Base-by-base conservation (phyloP, 306 rosid genomes). In the Herpetospermum pedunculosum region DNA sequence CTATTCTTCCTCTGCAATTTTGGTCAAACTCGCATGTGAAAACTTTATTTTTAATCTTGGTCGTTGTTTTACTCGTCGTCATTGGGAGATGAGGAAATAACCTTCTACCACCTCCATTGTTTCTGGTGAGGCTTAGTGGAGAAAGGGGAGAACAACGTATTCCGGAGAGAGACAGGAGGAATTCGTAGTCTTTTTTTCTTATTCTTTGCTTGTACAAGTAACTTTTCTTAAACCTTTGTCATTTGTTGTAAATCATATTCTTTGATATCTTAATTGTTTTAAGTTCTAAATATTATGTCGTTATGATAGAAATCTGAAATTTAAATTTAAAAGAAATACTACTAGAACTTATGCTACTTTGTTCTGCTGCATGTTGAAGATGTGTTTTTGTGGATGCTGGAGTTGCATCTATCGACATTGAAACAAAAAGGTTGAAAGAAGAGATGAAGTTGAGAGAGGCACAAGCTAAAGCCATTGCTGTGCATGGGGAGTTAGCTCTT, bases 301-400 rank as follows among this genome's bases (percentile, higher is more conserved):
- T 40, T 2, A 23, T 26, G 12, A 43, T 69, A 26, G 52, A 44
- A 26, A 21, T 43, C 0, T 37, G 49, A 13, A n/a, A 19, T 29
- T 48, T 71, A 13, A 71, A 47, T 16, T 71, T 47, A 10, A 48
- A 46, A 44, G 19, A 71, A 15, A 70, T 46, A 29, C 43, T 28
- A 32, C 44, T 18, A 46, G 60, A 71, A 30, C 26, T 54, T n/a
- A 72, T 54, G 53, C 38, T n/a, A n/a, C 43, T 28, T 65, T 64
- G 16, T 52, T 34, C 52, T 57, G 77, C 78, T 81, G 75, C 70
- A 73, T 58, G 37, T 77, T 82, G 48, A 85, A 94, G 99, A 87
- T 79, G 96, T 78, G 97, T 94, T 74, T 94, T 91, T 88, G 96
- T 88, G 77, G 99, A 94, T 73, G 91, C 97, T 77, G 99, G 99